These are phyloP conservation scores for Trichoderma afroharzianum DNA, from an alignment of 2,329 filamentous ascomycete genomes.

Conservation along the genomic window DNA sequence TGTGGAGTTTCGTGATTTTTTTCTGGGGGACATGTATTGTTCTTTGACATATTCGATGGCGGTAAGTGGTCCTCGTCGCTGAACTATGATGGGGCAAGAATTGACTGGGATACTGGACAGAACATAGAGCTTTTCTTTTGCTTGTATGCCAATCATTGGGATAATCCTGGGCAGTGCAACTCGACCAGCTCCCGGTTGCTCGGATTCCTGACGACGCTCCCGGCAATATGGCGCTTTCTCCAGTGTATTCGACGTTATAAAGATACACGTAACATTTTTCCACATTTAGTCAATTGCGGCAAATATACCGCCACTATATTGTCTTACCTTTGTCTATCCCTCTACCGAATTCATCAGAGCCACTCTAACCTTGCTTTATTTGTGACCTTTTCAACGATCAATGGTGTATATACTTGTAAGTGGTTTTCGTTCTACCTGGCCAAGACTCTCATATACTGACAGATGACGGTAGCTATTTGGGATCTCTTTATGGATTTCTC, in stretches of 20 bases:
- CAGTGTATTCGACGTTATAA: conserved; percentile 88
- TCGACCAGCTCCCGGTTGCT: conserved; percentile 78
- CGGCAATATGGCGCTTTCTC: conserved; percentile 83
- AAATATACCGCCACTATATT: conserved; percentile 87
- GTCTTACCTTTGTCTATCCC: conserved; percentile 71
- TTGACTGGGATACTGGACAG: conserved; percentile 38
- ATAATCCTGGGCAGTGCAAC: conserved; percentile 72
- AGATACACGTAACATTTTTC: conserved; percentile 84
- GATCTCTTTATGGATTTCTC: conserved; percentile 97
- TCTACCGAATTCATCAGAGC: conserved; percentile 72
- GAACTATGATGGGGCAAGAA: neutral
- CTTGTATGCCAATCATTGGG: conserved; percentile 78
- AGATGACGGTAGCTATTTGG: conserved; percentile 64
- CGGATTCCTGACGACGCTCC: conserved; percentile 80
- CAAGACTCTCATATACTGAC: neutral
- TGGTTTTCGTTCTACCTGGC: conserved; percentile 17
- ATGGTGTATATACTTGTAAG: conserved; percentile 76
- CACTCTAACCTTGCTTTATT: conserved; percentile 63
- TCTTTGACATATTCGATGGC: conserved; percentile 87
- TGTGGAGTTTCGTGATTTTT: conserved; percentile 96
- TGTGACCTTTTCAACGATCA: conserved; percentile 75
- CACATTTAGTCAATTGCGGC: conserved; percentile 85
- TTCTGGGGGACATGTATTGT: conserved; percentile 96
- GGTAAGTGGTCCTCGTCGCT: conserved; percentile 51
- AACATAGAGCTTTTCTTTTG: conserved; percentile 95